Evolutionary conservation across 495 filamentous ascomycete genomes (phyloP).

Genomic region (Glonium stellatum): DNA sequence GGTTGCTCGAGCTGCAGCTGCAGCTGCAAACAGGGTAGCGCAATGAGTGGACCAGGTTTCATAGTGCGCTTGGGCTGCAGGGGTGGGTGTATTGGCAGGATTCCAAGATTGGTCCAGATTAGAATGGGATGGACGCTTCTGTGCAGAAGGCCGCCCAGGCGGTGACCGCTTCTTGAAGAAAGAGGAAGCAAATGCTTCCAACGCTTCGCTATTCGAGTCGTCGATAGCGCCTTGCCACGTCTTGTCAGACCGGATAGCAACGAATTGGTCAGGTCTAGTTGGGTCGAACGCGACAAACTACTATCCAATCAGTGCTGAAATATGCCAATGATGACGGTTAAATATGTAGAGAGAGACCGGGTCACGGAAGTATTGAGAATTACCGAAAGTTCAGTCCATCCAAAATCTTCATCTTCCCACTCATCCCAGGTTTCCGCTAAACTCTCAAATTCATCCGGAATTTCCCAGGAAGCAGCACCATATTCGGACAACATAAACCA

Average conservation of each 20-base stretch:
- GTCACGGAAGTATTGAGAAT: neutral
- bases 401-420: constrained; percentile 16
- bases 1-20: neutral
- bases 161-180: constrained; percentile 6
- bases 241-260: constrained; percentile 18
- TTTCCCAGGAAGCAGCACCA: constrained; percentile 8
- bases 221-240: constrained; percentile 25
- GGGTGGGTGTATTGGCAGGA: neutral
- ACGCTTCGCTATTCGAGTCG: constrained; percentile 17
- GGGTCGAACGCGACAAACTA: constrained; percentile 21
- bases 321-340: too few species aligned
- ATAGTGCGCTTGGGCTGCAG: constrained; percentile 4
- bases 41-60: neutral
- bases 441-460: constrained; percentile 6
- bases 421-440: constrained; percentile 25
- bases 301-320: neutral
- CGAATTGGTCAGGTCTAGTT: constrained; percentile 15
- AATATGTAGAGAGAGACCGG: too few species aligned
- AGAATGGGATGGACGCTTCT: neutral
- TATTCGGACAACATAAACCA: constrained; percentile 22
- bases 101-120: neutral
- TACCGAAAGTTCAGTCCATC: constrained; percentile 17
- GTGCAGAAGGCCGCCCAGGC: neutral
- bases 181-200: constrained; percentile 17
- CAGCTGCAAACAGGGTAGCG: neutral